A percentile compares a stretch with the other conserved stretches of the same genome.
Evolutionary conservation across 2,329 filamentous ascomycete genomes (phyloP).

Genomic region (Xylaria sp.): DNA sequence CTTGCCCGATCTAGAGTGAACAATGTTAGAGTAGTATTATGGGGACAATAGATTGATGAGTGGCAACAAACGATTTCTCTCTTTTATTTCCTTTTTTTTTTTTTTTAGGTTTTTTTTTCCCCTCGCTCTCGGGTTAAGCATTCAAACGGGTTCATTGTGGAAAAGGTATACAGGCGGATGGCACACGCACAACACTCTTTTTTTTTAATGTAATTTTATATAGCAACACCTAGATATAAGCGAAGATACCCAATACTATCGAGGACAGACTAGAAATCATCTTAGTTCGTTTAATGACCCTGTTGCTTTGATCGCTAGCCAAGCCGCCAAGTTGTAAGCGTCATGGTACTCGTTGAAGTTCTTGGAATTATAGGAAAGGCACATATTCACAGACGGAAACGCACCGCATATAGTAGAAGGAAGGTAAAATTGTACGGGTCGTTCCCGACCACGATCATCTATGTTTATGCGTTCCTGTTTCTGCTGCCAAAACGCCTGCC

Average conservation of each 20-base stretch:
- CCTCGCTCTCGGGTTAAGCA: background rate
- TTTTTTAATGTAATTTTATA: constrained; percentile 30
- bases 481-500: background rate
- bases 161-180: background rate
- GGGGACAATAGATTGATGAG: background rate
- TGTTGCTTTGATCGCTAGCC: background rate
- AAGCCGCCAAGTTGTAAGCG: background rate
- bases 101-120: background rate
- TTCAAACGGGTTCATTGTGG: background rate
- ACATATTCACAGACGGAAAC: background rate
- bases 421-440: background rate
- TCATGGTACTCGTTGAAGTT: too few species aligned
- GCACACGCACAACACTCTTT: constrained; percentile 14
- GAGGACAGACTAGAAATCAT: background rate
- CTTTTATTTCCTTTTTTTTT: too few species aligned
- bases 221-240: constrained; percentile 8
- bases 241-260: constrained; percentile 30
- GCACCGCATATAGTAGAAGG: background rate
- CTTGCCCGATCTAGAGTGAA: constrained; percentile 8
- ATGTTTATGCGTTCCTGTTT: background rate
- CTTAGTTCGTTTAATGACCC: background rate
- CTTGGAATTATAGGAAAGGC: background rate
- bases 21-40: background rate
- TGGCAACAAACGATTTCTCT: background rate
- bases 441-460: constrained; percentile 3